These are phyloP conservation scores for Fusarium concolor DNA, from an alignment of 2,329 filamentous ascomycete genomes.

Conservation along the genomic window DNA sequence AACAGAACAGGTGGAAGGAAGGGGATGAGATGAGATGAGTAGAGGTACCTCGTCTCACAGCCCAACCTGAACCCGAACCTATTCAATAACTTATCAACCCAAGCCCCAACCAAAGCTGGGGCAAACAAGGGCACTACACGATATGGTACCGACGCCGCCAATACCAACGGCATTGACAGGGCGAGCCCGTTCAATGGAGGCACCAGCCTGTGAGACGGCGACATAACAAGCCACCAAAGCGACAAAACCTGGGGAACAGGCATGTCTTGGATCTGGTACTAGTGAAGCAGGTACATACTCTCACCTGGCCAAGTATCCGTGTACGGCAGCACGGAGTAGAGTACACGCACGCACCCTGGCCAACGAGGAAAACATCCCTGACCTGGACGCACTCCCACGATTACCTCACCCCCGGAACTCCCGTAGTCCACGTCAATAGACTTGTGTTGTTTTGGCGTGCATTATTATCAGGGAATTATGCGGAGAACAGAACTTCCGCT, in stretches of 20 bases:
- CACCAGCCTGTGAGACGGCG: slow-evolving; percentile 36
- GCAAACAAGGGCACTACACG: slow-evolving; percentile 38
- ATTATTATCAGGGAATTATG: background rate
- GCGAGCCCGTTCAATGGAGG: slow-evolving; percentile 22
- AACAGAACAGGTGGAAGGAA: slow-evolving; percentile 9
- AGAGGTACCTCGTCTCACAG: slow-evolving; percentile 32
- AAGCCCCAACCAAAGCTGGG: slow-evolving; percentile 27
- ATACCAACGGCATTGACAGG: slow-evolving; percentile 37
- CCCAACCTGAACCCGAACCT: slow-evolving; percentile 15
- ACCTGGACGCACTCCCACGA: slow-evolving; percentile 17
- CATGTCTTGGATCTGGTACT: slow-evolving; percentile 41
- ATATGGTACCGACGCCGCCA: slow-evolving; percentile 14
- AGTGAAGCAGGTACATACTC: slow-evolving; percentile 39
- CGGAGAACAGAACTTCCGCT: slow-evolving; percentile 4
- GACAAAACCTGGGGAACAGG: slow-evolving; percentile 46
- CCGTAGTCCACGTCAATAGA: slow-evolving; percentile 19
- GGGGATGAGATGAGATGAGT: slow-evolving; percentile 28
- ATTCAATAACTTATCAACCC: slow-evolving; percentile 18
- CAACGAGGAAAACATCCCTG: slow-evolving; percentile 19
- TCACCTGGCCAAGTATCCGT: slow-evolving; percentile 18
- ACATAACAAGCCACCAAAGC: slow-evolving; percentile 18
- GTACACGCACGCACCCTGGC: slow-evolving; percentile 1
- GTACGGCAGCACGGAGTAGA: slow-evolving; percentile 4
- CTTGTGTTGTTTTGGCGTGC: slow-evolving; percentile 15
- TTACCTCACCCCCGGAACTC: slow-evolving; percentile 20